Percentiles rank a stretch among this genome's conserved stretches.
Evolutionary conservation across 345 rosid species (phyloP).

Genomic region (Melastoma malabathricum): DNA sequence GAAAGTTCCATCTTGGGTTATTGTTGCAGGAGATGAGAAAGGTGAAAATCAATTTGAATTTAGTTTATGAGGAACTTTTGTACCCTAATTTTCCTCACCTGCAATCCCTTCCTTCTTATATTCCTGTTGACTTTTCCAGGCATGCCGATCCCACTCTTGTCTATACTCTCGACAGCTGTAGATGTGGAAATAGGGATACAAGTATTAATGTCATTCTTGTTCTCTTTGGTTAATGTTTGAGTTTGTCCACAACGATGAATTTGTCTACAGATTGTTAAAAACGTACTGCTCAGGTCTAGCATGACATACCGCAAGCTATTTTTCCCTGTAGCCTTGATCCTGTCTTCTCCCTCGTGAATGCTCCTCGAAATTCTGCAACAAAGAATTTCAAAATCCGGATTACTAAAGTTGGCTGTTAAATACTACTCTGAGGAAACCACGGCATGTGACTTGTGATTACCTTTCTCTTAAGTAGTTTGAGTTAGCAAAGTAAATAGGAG

Average conservation of each 20-base stretch:
- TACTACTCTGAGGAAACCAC: no score
- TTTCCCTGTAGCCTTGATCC: constrained; percentile 42
- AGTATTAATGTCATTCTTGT: no score
- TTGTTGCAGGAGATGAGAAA: neutral
- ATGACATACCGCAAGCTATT: constrained; percentile 55
- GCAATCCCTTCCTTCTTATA: constrained; percentile 36
- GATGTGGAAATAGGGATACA: neutral
- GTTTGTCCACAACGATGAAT: no score
- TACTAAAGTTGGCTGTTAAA: no score
- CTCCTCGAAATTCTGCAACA: constrained; percentile 60
- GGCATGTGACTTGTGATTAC: no score
- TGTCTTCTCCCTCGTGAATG: constrained; percentile 76
- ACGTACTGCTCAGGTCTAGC: constrained; percentile 61
- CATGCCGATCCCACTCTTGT: constrained; percentile 91
- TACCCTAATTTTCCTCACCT: constrained; percentile 28
- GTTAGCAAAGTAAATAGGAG: no score
- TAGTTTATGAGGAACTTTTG: neutral
- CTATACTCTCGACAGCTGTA: constrained; percentile 76
- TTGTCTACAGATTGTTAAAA: no score
- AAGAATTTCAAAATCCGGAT: neutral
- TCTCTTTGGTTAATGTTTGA: no score
- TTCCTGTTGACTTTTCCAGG: constrained; percentile 62
- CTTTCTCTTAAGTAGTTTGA: no score
- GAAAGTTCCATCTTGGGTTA: neutral
- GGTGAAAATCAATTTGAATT: neutral